Evolutionary conservation across 2,329 filamentous ascomycete genomes (phyloP).

Genomic region (Madurella fahalii): DNA sequence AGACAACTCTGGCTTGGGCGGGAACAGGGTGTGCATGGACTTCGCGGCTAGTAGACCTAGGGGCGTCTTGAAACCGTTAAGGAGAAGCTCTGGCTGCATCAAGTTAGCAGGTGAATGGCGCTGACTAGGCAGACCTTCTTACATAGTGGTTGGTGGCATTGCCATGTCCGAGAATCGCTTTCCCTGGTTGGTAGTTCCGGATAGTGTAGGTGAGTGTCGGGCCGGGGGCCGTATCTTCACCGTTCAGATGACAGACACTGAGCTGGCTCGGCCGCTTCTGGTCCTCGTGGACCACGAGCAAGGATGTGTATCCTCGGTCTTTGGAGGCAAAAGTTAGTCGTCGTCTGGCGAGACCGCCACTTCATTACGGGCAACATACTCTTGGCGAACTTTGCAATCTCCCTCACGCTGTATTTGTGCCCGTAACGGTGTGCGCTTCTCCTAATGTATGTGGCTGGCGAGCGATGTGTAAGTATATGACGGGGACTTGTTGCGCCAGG

Average conservation of each 20-base stretch:
- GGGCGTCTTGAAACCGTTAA: conserved; percentile 94
- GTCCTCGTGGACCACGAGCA: conserved; percentile 85
- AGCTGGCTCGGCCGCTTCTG: conserved; percentile 78
- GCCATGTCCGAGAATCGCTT: conserved; percentile 80
- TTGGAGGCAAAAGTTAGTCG: conserved; percentile 7
- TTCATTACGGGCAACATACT: conserved; percentile 31
- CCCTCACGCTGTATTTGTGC: conserved; percentile 86
- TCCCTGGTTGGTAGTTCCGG: conserved; percentile 84
- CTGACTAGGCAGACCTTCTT: conserved; percentile 70
- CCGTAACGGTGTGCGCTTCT: conserved; percentile 78
- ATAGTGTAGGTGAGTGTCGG: conserved; percentile 93
- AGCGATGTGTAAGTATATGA: background rate
- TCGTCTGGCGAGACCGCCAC: background rate
- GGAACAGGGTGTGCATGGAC: conserved; percentile 76
- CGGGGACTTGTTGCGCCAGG: background rate
- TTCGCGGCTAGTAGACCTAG: conserved; percentile 84
- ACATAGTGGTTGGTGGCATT: conserved; percentile 80
- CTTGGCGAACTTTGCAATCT: conserved; percentile 81
- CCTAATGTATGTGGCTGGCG: conserved; percentile 56
- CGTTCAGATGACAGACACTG: conserved; percentile 70
- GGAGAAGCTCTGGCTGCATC: conserved; percentile 43
- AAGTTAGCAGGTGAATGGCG: conserved; percentile 30
- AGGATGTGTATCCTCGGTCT: conserved; percentile 73
- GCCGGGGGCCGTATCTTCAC: conserved; percentile 53
- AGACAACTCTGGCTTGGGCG: conserved; percentile 74